Evolutionary conservation across 192 early-diverging fungal genomes (phyloP).

Genomic region (Paraglomus occultum): DNA sequence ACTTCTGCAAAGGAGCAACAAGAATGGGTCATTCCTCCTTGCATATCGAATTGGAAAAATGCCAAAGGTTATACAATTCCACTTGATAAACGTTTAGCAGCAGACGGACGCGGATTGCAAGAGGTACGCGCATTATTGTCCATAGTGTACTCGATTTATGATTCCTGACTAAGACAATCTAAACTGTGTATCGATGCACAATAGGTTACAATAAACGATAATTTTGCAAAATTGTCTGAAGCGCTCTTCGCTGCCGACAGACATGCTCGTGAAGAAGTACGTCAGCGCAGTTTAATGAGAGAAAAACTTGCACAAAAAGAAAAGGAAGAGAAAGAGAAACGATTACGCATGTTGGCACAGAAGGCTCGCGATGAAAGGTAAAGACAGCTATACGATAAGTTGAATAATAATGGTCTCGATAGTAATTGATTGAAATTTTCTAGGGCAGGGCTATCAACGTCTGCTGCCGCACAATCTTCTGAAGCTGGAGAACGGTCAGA

Average conservation of each 20-base stretch:
- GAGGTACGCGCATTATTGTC: constrained; percentile 47
- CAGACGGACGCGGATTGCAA: constrained; percentile 94
- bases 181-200: not conserved
- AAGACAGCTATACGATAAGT: constrained; percentile 11
- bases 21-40: constrained; percentile 98
- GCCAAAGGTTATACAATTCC: constrained; percentile 99
- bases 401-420: constrained; percentile 17
- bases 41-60: constrained; percentile 99
- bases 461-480: constrained; percentile 4
- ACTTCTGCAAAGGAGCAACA: constrained; percentile 93
- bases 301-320: constrained; percentile 90
- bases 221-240: constrained; percentile 95
- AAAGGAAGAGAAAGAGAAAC: constrained; percentile 92
- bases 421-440: not conserved
- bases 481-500: constrained; percentile 34
- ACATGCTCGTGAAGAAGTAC: constrained; percentile 92
- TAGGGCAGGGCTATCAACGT: constrained; percentile 42
- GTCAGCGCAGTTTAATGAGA: constrained; percentile 87
- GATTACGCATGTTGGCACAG: constrained; percentile 87
- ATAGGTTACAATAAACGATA: constrained; percentile 80
- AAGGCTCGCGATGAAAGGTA: constrained; percentile 85
- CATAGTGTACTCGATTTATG: not conserved
- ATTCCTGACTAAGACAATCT: not conserved
- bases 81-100: constrained; percentile 96
- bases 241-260: constrained; percentile 90